A percentile compares a stretch with the other conserved stretches of the same genome.
phyloP scores from a whole-genome alignment of 2,329 filamentous ascomycete species.

The Thermochaetoides dissita region DNA sequence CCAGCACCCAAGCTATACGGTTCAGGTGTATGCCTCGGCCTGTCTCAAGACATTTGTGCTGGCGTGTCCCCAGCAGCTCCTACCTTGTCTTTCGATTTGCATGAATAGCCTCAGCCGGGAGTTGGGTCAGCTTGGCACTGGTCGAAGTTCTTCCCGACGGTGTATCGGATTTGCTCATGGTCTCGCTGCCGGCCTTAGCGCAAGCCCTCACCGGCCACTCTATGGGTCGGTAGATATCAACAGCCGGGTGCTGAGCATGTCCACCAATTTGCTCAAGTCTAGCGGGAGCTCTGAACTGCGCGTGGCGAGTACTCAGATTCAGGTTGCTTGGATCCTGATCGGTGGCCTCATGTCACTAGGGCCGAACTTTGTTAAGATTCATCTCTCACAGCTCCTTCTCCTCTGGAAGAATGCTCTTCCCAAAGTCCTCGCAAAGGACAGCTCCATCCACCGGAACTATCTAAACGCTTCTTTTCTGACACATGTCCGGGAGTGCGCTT shows the following conservation, averaged over 20 bases:
- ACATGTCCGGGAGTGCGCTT: slow-evolving; percentile 85
- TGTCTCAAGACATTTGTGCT: slow-evolving; percentile 79
- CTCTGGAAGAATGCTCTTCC: slow-evolving; percentile 96
- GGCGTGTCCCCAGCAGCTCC: slow-evolving; percentile 79
- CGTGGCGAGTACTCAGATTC: slow-evolving; percentile 84
- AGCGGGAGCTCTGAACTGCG: slow-evolving; percentile 83
- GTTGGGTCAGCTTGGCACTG: slow-evolving; percentile 59
- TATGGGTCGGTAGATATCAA: slow-evolving; percentile 95
- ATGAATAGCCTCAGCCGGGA: slow-evolving; percentile 92
- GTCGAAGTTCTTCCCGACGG: slow-evolving; percentile 63
- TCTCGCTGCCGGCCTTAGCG: slow-evolving; percentile 78
- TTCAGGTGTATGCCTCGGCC: slow-evolving; percentile 77
- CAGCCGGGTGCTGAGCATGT: slow-evolving; percentile 78
- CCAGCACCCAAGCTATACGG: slow-evolving; percentile 89
- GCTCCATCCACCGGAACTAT: slow-evolving; percentile 66
- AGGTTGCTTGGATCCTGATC: slow-evolving; percentile 95
- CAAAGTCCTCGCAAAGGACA: slow-evolving; percentile 86
- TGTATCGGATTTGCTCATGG: slow-evolving; percentile 89
- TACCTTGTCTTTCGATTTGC: slow-evolving; percentile 84
- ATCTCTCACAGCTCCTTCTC: slow-evolving; percentile 81
- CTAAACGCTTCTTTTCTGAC: slow-evolving; percentile 86
- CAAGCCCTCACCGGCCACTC: slow-evolving; percentile 72
- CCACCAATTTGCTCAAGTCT: slow-evolving; percentile 81
- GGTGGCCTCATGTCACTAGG: slow-evolving; percentile 93
- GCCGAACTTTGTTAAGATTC: slow-evolving; percentile 97